Base-by-base conservation (phyloP, 257 asterid genomes). In the Forsythia suspensa region DNA sequence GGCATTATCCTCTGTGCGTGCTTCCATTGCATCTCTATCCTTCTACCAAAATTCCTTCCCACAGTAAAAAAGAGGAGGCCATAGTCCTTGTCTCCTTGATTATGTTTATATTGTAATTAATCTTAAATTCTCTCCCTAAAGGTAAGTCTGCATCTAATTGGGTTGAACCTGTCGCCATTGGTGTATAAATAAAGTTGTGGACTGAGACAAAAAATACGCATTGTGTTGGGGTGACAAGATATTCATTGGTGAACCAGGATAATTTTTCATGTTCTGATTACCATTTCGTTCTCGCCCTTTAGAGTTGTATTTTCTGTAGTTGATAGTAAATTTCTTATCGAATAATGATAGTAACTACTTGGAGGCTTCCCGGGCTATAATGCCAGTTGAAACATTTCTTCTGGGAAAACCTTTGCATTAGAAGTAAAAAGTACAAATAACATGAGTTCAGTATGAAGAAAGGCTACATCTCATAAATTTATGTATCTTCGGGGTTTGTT, bases 1-100 rank as follows among this genome's bases (percentile, higher is more conserved):
- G 21, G 77, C 57, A 11, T 81, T 78, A 61, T 77, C 83, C 79
- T 82, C 90, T 80, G 24, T 70, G 69, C 76, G 6, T 59, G 69
- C 77, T 55, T 68, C 16, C 29, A 13, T 4, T 41, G 5, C 74
- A 1, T 36, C 37, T 7, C 15, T n/a, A 13, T 42, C 52, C 36
- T 15, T 57, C 21, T 9, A 37, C 21, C 73, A 74, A 42, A 13
- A 8, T 40, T 77, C 71, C 40, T 52, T 82, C 75, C 41, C 6
- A 57, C 43, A 76, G 83, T 75, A 51, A 78, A 66, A 59, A 65
- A 66, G 20, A 71, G 67, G 11, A 46, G 70, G n/a, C 40, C 12
- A 2, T 59, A n/a, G 40, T 29, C 70, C 38, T n/a, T n/a, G n/a
- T n/a, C n/a, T n/a, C n/a, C n/a, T 29, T 11, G 70, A 29, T 29